Percentiles rank a stretch among this genome's conserved stretches.
These are phyloP conservation scores for Coffea canephora DNA, from an alignment of 257 asterid species.

Conservation along the genomic window DNA sequence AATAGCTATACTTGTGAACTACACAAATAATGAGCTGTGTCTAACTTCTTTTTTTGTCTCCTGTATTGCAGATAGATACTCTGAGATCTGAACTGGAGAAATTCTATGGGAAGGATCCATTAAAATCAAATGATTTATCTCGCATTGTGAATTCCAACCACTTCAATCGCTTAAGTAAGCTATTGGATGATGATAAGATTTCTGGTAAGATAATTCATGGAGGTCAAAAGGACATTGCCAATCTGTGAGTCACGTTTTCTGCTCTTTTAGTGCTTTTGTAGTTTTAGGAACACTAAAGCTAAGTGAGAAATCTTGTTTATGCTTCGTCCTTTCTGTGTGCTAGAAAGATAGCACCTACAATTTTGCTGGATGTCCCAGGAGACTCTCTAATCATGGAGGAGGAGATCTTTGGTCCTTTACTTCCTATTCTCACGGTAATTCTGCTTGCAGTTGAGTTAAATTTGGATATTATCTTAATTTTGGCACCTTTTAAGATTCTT, in stretches of 20 bases:
- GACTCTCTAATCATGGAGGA: slow-evolving; percentile 78
- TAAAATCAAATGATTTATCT: slow-evolving; percentile 68
- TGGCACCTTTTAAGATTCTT: not conserved
- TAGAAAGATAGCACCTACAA: slow-evolving; percentile 83
- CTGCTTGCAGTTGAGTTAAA: not conserved
- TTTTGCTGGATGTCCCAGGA: slow-evolving; percentile 68
- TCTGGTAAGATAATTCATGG: slow-evolving; percentile 72
- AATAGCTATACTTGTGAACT: not conserved
- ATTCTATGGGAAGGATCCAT: slow-evolving; percentile 78
- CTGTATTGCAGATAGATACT: slow-evolving; percentile 48
- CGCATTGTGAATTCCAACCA: slow-evolving; percentile 66
- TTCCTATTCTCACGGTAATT: slow-evolving; percentile 77
- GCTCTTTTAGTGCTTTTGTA: slow-evolving; percentile 8
- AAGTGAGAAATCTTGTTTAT: not conserved
- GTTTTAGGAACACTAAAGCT: slow-evolving; percentile 1
- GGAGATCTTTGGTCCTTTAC: slow-evolving; percentile 91
- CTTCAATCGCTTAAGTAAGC: slow-evolving; percentile 58
- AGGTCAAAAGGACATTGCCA: slow-evolving; percentile 66
- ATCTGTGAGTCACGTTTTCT: slow-evolving; percentile 54
- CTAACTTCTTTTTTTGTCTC: slow-evolving; percentile 17
- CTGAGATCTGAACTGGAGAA: slow-evolving; percentile 61
- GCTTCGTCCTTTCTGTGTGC: slow-evolving; percentile 15
- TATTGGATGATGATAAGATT: slow-evolving; percentile 75
- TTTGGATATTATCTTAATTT: not conserved
- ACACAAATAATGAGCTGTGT: not conserved